These are phyloP conservation scores for Coleophoma eucalyptorum DNA, from an alignment of 2,329 filamentous ascomycete genomes.

Conservation along the genomic window DNA sequence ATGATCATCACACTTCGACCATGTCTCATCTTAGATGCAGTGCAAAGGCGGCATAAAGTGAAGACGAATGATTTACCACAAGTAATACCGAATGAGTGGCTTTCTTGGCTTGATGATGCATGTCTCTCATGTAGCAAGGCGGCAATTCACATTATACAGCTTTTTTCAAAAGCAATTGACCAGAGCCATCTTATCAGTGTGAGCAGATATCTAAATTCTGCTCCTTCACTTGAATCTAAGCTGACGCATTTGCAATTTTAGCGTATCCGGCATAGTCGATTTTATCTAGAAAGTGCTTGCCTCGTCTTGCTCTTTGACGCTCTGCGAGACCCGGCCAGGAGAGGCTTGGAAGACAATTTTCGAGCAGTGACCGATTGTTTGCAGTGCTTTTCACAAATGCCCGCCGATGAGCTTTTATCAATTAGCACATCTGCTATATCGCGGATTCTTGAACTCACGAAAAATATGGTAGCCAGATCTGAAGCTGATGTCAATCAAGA, in stretches of 20 bases:
- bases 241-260: neutral
- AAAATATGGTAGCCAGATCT: too few relatives aligned
- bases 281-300: constrained; percentile 6
- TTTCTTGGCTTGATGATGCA: neutral
- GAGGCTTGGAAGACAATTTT: constrained; percentile 1
- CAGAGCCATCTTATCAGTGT: neutral
- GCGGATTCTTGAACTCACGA: constrained; percentile 1
- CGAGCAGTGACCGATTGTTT: constrained; percentile 1
- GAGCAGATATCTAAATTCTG: neutral
- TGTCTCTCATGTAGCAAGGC: neutral
- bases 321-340: constrained; percentile 1
- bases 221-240: neutral
- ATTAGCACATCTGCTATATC: constrained; percentile 2
- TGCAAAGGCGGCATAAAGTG: neutral
- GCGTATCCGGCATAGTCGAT: constrained; percentile 5
- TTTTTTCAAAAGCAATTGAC: neutral
- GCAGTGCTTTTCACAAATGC: constrained; percentile 1
- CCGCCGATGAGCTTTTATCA: constrained; percentile 1
- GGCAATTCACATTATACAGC: neutral
- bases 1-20: constrained; percentile 7
- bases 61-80: neutral
- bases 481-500: too few relatives aligned
- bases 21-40: constrained; percentile 3
- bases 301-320: constrained; percentile 5
- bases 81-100: neutral